phyloP scores from a whole-genome alignment of 2,329 filamentous ascomycete species.

The Neofusicoccum laricinum region DNA sequence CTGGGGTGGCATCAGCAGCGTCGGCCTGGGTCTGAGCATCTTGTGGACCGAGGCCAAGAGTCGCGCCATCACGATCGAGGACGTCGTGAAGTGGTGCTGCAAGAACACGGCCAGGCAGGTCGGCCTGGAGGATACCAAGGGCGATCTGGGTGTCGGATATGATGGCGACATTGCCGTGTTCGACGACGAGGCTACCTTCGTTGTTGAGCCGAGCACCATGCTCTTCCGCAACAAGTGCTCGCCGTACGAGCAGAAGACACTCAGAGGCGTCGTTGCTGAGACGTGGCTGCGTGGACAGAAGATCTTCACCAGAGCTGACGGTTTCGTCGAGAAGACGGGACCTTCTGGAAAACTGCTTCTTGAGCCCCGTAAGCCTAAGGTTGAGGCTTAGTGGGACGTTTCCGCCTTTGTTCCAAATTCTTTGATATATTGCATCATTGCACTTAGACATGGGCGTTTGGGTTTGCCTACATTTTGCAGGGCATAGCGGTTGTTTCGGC shows the following conservation, averaged over 20 bases:
- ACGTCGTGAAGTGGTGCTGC: slow-evolving; percentile 83
- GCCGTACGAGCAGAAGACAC: slow-evolving; percentile 78
- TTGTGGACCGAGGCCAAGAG: slow-evolving; percentile 74
- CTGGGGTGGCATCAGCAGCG: slow-evolving; percentile 94
- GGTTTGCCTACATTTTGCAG: background rate
- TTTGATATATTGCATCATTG: background rate
- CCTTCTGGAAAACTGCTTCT: slow-evolving; percentile 52
- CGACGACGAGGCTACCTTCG: slow-evolving; percentile 77
- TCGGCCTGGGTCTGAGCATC: slow-evolving; percentile 88
- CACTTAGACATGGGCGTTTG: background rate
- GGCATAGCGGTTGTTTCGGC: background rate
- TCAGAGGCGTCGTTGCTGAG: slow-evolving; percentile 76
- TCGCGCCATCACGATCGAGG: slow-evolving; percentile 59
- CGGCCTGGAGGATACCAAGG: slow-evolving; percentile 76
- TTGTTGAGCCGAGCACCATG: slow-evolving; percentile 71
- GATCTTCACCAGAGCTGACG: slow-evolving; percentile 68
- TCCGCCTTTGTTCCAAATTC: background rate
- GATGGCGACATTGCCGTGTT: slow-evolving; percentile 93
- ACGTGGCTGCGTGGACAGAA: slow-evolving; percentile 78
- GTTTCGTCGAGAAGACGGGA: slow-evolving; percentile 58
- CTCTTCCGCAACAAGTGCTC: slow-evolving; percentile 91
- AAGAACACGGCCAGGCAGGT: slow-evolving; percentile 86
- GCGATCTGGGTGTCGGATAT: slow-evolving; percentile 74
- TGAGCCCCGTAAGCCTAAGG: slow-evolving; percentile 40
- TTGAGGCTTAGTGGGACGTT: background rate